Conservation (phyloP, 1,139 yeast genomes). For the Nakaseomyces bracarensis region DNA sequence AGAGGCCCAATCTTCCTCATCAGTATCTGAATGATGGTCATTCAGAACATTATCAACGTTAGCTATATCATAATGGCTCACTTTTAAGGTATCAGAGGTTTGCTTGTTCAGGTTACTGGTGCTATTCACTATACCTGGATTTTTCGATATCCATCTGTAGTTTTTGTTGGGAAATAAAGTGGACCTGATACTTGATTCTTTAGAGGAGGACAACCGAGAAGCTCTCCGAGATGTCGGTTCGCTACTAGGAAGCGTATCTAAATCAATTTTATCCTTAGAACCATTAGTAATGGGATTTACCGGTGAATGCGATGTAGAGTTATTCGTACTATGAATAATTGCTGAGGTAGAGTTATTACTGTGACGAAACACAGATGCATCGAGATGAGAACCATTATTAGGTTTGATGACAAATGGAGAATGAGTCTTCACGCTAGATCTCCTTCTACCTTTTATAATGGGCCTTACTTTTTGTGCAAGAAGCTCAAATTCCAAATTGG, state of each 20-base stretch:
- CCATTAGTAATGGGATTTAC: not conserved
- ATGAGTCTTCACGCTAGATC: slow-evolving; percentile 9
- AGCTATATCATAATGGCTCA: not conserved
- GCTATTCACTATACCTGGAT: not conserved
- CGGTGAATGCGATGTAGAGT: not conserved
- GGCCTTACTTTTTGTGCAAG: slow-evolving; percentile 29
- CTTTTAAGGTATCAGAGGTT: not conserved
- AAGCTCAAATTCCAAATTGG: slow-evolving; percentile 26
- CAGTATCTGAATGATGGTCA: slow-evolving; percentile 48
- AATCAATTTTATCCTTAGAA: slow-evolving; percentile 11
- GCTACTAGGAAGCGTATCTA: slow-evolving; percentile 13
- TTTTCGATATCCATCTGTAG: slow-evolving; percentile 6
- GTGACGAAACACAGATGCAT: slow-evolving; percentile 3
- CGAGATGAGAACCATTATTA: slow-evolving; percentile 5
- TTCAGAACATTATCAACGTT: slow-evolving; percentile 4
- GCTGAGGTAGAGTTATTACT: not conserved
- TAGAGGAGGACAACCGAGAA: slow-evolving; percentile 17
- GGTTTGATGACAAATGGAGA: slow-evolving; percentile 7
- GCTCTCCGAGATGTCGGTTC: slow-evolving; percentile 15
- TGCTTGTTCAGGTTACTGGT: slow-evolving; percentile 1
- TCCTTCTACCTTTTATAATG: slow-evolving; percentile 9
- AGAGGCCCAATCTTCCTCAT: slow-evolving; percentile 92
- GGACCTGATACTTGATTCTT: slow-evolving; percentile 21
- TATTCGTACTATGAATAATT: not conserved
- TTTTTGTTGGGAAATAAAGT: slow-evolving; percentile 14